Base-by-base conservation (phyloP, 2,329 filamentous ascomycete genomes). In the Leptographium wingfieldii region DNA sequence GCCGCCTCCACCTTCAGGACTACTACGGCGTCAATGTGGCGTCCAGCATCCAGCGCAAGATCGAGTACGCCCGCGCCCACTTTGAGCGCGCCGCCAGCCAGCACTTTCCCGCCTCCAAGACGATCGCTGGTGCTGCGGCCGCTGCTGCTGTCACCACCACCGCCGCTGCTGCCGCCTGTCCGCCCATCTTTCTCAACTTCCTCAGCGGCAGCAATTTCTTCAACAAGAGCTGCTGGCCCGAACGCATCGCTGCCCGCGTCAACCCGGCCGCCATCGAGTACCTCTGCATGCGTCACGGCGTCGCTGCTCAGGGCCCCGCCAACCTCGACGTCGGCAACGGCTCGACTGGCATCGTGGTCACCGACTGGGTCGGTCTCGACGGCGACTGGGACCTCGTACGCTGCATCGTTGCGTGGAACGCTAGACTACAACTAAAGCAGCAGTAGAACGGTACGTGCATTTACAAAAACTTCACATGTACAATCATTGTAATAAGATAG, bases 201-300 rank as follows among this genome's bases (percentile, higher is more conserved):
- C 72, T 96, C 63, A 90, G 81, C 66, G 94, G 87, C 0, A 92
- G 87, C 71, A 96, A 96, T 74, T 97, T 97, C 76, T 97, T 92
- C 85, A 92, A 90, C 65, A 78, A 86, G 1, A 84, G 83, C 59
- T 96, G 91, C 72, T 99, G 94, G 94, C 94, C 94, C 0, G 92
- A 96, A 72, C 86, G 83, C 68, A 90, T 99, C 70, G 92, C 94
- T 1, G 86, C 84, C 25, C 90, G 88, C 74, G 80, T 96, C 56
- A 97, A 97, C 74, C 88, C 92, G 22, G 84, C 86, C 2, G 80
- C 85, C 59, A 70, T 85, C 60, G 81, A 85, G 66, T 83, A 85
- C 68, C 71, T 86, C 33, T 86, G 83, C 69, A 73, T 76, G 64
- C 73, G 73, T 14, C 84, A 86, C 68, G 80, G 78, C 54, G 76